phyloP scores from a whole-genome alignment of 306 rosid species.

The Inga oerstediana region DNA sequence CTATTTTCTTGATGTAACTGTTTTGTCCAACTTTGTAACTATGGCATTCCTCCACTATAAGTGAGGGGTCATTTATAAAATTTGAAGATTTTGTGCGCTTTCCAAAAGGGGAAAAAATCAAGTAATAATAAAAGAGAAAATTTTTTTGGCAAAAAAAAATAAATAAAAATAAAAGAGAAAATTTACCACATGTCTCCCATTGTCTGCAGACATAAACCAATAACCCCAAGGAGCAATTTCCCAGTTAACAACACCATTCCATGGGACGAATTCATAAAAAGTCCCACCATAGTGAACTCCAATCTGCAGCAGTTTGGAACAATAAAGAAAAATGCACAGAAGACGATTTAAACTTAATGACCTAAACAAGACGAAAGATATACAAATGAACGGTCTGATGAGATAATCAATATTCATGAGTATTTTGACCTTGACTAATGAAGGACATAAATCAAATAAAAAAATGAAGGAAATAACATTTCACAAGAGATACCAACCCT shows the following conservation, averaged over 20 bases:
- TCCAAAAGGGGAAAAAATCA: neutral
- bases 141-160: no score
- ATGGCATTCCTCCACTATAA: neutral
- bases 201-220: conserved; percentile 80
- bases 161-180: conserved; percentile 9
- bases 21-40: neutral
- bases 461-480: neutral
- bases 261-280: conserved; percentile 90
- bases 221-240: conserved; percentile 86
- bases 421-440: neutral
- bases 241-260: conserved; percentile 85
- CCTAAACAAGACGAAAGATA: neutral
- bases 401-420: neutral
- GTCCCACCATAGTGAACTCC: conserved; percentile 82
- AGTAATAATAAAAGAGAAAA: conserved; percentile 7
- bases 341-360: neutral
- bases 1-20: neutral
- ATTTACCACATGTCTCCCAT: conserved; percentile 66
- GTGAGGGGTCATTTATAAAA: neutral
- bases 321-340: conserved; percentile 21
- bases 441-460: neutral
- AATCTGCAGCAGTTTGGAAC: conserved; percentile 59
- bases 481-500: conserved; percentile 11
- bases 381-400: neutral
- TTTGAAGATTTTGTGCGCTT: neutral